These are phyloP conservation scores for Zoysia japonica DNA, from an alignment of 176 grass and related monocot genomes.

Conservation along the genomic window DNA sequence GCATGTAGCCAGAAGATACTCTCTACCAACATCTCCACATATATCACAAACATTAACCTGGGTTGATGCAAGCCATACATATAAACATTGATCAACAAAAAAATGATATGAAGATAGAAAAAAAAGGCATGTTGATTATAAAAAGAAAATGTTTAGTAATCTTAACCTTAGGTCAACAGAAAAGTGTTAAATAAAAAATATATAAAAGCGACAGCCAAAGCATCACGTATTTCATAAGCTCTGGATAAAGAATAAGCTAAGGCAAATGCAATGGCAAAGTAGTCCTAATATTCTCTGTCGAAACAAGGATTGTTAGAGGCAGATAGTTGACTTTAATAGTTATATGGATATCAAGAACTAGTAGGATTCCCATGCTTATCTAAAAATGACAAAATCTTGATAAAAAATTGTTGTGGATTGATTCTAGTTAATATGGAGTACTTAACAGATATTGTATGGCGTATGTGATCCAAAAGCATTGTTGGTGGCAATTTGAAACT, in stretches of 20 bases:
- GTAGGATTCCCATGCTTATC: neutral
- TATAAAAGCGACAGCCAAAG: neutral
- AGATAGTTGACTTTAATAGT: neutral
- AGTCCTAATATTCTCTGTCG: neutral
- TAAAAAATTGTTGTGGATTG: neutral
- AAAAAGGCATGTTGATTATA: neutral
- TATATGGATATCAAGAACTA: neutral
- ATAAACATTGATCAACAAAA: conserved; percentile 31
- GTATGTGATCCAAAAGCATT: neutral
- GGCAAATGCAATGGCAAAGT: neutral
- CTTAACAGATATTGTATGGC: neutral
- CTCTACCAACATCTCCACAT: conserved; percentile 92
- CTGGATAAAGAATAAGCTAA: neutral
- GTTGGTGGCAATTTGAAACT: neutral
- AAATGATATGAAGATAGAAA: neutral
- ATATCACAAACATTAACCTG: conserved; percentile 99
- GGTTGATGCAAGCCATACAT: conserved; percentile 27
- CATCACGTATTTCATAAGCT: neutral
- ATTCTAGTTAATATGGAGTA: conserved; percentile 6
- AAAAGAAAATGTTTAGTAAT: conserved; percentile 4
- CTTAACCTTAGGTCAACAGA: neutral
- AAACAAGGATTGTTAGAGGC: neutral
- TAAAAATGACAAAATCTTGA: neutral
- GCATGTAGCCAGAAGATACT: conserved; percentile 89
- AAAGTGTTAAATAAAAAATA: neutral